Evolutionary conservation across 257 asterid species (phyloP).

Genomic region (Solanum sejunctum): DNA sequence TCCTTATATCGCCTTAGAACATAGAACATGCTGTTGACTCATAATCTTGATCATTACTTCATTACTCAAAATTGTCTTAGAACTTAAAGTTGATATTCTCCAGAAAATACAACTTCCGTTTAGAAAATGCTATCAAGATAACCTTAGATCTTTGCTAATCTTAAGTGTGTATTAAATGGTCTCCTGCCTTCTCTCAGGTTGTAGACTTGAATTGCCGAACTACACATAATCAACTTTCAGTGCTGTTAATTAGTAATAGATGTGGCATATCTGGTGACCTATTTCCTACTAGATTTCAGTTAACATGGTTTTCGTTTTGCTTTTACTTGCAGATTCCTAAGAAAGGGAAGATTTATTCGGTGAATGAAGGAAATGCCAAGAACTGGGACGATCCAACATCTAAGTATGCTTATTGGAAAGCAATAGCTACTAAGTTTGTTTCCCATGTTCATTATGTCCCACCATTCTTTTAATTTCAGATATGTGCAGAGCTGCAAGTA

Average conservation of each 20-base stretch:
- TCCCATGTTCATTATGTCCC: not conserved
- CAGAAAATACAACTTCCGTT: not conserved
- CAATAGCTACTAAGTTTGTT: not conserved
- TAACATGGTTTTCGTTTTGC: not conserved
- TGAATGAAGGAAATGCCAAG: conserved; percentile 92
- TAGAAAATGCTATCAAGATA: not conserved
- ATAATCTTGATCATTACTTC: not conserved
- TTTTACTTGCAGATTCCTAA: conserved; percentile 54
- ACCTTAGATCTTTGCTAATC: not conserved
- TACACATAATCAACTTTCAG: not conserved
- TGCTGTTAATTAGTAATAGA: not conserved
- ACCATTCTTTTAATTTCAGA: conserved; percentile 26
- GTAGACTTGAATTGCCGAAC: not conserved
- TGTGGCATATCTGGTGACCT: not conserved
- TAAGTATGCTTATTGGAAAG: conserved; percentile 29
- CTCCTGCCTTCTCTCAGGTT: not conserved
- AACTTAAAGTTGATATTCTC: not conserved
- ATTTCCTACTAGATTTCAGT: not conserved
- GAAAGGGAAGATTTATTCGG: conserved; percentile 85
- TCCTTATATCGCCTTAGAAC: not conserved
- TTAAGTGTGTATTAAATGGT: not conserved
- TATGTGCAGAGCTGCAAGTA: conserved; percentile 82
- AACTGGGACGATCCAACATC: conserved; percentile 90
- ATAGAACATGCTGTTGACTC: not conserved
- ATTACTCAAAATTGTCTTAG: not conserved